These are phyloP conservation scores for Metschnikowia bowlesiae DNA, from an alignment of 805 yeast species.

Conservation along the genomic window DNA sequence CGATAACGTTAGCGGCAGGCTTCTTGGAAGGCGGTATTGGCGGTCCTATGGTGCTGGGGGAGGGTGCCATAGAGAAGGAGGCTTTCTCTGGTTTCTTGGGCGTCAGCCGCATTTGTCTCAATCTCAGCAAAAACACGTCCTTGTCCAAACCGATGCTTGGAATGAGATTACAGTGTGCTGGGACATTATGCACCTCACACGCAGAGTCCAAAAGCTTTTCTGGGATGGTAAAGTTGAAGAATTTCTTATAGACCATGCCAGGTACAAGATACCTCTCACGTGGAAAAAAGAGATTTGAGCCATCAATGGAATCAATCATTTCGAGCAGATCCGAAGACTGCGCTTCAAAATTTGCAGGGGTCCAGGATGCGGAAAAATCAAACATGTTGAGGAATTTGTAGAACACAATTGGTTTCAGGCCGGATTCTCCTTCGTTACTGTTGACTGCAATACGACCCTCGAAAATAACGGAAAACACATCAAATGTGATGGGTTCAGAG, in stretches of 20 bases:
- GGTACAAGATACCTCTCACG: slow-evolving; percentile 23
- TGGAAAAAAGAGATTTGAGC: slow-evolving; percentile 24
- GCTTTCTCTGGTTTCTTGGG: slow-evolving; percentile 7
- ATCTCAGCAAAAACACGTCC: slow-evolving; percentile 21
- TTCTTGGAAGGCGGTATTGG: slow-evolving; percentile 1
- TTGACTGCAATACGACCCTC: slow-evolving; percentile 26
- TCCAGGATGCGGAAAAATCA: slow-evolving; percentile 29
- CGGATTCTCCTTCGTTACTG: slow-evolving; percentile 14
- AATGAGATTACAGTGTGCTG: slow-evolving; percentile 21
- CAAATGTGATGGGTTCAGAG: slow-evolving; percentile 19
- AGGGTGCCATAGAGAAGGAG: not conserved
- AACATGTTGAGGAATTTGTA: slow-evolving; percentile 30
- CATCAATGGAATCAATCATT: slow-evolving; percentile 30
- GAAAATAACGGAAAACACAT: slow-evolving; percentile 26
- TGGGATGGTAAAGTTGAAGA: slow-evolving; percentile 38
- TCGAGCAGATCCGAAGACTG: slow-evolving; percentile 3
- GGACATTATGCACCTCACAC: slow-evolving; percentile 23
- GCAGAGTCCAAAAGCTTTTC: slow-evolving; percentile 28
- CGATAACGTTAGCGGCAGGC: slow-evolving; percentile 7
- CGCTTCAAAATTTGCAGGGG: slow-evolving; percentile 20
- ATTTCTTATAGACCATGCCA: slow-evolving; percentile 27
- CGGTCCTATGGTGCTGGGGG: not conserved
- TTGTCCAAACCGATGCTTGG: slow-evolving; percentile 26
- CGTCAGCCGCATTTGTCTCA: slow-evolving; percentile 14
- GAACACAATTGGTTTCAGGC: slow-evolving; percentile 20